A percentile compares a stretch with the other conserved stretches of the same genome.
Evolutionary conservation across 139 green algal species (phyloP).

Genomic region (Chlamydomonas schloesseri): DNA sequence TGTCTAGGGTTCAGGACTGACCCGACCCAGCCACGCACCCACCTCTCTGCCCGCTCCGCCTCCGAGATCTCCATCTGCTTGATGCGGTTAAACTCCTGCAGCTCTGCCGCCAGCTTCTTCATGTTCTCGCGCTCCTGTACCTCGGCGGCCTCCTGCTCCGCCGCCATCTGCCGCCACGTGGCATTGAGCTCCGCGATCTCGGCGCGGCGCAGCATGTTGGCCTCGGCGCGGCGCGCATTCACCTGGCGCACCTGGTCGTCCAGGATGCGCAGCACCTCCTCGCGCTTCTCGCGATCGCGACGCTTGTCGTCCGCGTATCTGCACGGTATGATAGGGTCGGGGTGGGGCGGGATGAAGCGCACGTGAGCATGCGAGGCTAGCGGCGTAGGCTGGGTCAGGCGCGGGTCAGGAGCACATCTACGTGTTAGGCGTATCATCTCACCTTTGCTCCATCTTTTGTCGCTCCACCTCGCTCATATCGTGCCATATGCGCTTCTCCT

Average conservation of each 20-base stretch:
- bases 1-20: too few species aligned
- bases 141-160: constrained; percentile 52
- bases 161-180: constrained; percentile 46
- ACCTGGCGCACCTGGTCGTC: constrained; percentile 62
- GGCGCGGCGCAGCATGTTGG: constrained; percentile 37
- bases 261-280: constrained; percentile 49
- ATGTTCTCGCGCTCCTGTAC: constrained; percentile 52
- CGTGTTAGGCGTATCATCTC: background rate
- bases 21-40: too few species aligned
- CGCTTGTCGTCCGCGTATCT: constrained; percentile 61
- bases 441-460: constrained; percentile 67
- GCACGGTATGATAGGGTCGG: too few species aligned
- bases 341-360: background rate
- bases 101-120: constrained; percentile 59
- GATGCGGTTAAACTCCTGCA: constrained; percentile 71
- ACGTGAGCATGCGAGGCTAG: background rate
- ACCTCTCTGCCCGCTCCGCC: constrained; percentile 60
- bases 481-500: constrained; percentile 68
- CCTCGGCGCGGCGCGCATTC: constrained; percentile 54
- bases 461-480: constrained; percentile 70
- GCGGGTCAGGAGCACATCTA: too few species aligned
- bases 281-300: constrained; percentile 31
- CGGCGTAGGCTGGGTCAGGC: too few species aligned
- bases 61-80: constrained; percentile 65
- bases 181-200: constrained; percentile 56